These are phyloP conservation scores for Neoascochyta sp. DNA, from an alignment of 2,329 filamentous ascomycete species.

Conservation along the genomic window DNA sequence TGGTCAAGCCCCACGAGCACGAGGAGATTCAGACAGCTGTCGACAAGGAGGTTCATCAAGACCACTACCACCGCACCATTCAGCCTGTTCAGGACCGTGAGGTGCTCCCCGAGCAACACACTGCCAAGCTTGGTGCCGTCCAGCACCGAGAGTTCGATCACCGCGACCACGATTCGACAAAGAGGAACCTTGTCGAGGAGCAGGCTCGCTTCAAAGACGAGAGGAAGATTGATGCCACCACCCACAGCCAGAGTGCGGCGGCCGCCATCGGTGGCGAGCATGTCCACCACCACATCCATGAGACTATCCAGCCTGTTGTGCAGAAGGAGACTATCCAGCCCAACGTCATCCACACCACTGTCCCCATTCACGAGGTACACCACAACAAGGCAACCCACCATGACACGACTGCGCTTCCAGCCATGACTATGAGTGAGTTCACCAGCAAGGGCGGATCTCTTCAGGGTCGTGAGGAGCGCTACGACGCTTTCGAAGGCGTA, in stretches of 20 bases:
- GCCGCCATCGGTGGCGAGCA: conserved; percentile 58
- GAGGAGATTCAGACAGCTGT: conserved; percentile 61
- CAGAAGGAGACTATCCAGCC: conserved; percentile 67
- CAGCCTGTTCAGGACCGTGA: conserved; percentile 60
- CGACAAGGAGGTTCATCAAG: conserved; percentile 67
- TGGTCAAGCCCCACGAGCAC: conserved; percentile 57
- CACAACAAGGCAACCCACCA: conserved; percentile 66
- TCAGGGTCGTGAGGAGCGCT: conserved; percentile 52
- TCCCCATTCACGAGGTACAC: conserved; percentile 69
- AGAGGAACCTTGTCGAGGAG: conserved; percentile 44
- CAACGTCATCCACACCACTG: conserved; percentile 65
- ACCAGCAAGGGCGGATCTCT: conserved; percentile 54
- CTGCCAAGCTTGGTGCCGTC: conserved; percentile 55
- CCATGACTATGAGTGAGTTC: conserved; percentile 64
- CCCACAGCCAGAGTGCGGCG: conserved; percentile 48
- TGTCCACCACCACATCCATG: conserved; percentile 63
- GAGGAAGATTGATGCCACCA: conserved; percentile 45
- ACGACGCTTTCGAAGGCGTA: conserved; percentile 61
- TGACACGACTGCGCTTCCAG: conserved; percentile 59
- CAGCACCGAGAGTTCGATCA: conserved; percentile 62
- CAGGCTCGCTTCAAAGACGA: conserved; percentile 53
- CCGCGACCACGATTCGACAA: conserved; percentile 47
- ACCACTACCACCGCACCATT: conserved; percentile 67
- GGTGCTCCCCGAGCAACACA: conserved; percentile 59
- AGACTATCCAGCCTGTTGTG: conserved; percentile 67